A percentile compares a stretch with the other conserved stretches of the same genome.
Evolutionary conservation across 1,284 basidiomycete species (phyloP).

Genomic region (Tylopilus sp.): DNA sequence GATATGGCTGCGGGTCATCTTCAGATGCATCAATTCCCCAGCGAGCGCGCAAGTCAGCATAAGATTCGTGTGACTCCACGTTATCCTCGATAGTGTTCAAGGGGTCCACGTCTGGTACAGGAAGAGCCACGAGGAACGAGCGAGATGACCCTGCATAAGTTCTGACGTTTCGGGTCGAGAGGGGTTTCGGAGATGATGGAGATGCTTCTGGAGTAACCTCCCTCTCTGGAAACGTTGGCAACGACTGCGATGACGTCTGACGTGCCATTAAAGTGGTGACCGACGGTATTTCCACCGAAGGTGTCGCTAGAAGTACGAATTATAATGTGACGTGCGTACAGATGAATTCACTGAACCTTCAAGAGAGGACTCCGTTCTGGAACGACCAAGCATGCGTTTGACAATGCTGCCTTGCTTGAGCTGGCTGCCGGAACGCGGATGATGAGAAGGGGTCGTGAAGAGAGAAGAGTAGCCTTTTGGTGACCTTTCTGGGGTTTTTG

Average conservation of each 20-base stretch:
- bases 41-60: constrained; percentile 58
- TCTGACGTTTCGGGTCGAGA: constrained; percentile 39
- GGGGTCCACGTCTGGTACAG: constrained; percentile 30
- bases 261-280: constrained; percentile 9
- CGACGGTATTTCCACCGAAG: not conserved
- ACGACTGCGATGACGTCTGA: constrained; percentile 15
- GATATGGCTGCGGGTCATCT: constrained; percentile 50
- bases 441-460: not conserved
- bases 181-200: constrained; percentile 27
- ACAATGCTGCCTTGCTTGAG: constrained; percentile 26
- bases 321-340: not conserved
- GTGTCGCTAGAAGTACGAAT: not conserved
- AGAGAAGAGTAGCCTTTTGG: not conserved
- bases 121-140: constrained; percentile 64
- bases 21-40: constrained; percentile 75
- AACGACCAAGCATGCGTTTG: constrained; percentile 45
- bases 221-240: constrained; percentile 16
- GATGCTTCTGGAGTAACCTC: constrained; percentile 14
- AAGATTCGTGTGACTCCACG: constrained; percentile 58
- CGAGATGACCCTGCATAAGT: constrained; percentile 73
- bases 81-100: constrained; percentile 36
- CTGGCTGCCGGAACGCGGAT: constrained; percentile 6
- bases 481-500: constrained; percentile 19
- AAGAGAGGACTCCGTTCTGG: constrained; percentile 53
- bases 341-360: constrained; percentile 19